Percentiles rank a stretch among this genome's conserved stretches.
phyloP scores from a whole-genome alignment of 148 eudicot species.

The Amaranthus hypochondriacus region DNA sequence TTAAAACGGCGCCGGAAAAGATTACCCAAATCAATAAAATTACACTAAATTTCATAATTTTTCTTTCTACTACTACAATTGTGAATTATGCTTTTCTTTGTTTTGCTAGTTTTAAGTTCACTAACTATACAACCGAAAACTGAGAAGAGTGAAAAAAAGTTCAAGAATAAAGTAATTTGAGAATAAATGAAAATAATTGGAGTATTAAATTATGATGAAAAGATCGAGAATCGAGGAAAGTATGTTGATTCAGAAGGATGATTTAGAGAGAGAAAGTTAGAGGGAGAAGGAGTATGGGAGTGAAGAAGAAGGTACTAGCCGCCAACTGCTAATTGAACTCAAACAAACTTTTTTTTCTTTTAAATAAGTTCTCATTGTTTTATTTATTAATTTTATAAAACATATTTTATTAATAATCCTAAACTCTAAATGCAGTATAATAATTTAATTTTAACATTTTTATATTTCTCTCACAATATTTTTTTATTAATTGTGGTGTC shows the following conservation, averaged over 20 bases:
- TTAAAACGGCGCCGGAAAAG: slow-evolving; percentile 20
- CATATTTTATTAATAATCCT: too few relatives aligned
- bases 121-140: slow-evolving; percentile 11
- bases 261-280: slow-evolving; percentile 20
- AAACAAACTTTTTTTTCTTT: too few relatives aligned
- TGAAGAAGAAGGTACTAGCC: not conserved
- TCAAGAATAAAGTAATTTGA: not conserved
- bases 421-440: too few relatives aligned
- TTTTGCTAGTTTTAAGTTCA: not conserved
- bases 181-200: not conserved
- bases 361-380: too few relatives aligned
- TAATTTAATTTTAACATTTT: too few relatives aligned
- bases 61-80: not conserved
- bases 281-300: slow-evolving; percentile 2
- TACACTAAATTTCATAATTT: slow-evolving; percentile 2
- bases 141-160: slow-evolving; percentile 14
- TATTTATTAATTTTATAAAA: too few relatives aligned
- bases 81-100: too few relatives aligned
- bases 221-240: not conserved
- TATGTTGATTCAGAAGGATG: slow-evolving; percentile 3
- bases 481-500: too few relatives aligned
- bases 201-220: not conserved
- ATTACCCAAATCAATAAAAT: slow-evolving; percentile 31
- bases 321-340: not conserved
- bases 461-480: too few relatives aligned